phyloP scores from a whole-genome alignment of 1,139 yeast species.

The Entelexis sorbosivorans region DNA sequence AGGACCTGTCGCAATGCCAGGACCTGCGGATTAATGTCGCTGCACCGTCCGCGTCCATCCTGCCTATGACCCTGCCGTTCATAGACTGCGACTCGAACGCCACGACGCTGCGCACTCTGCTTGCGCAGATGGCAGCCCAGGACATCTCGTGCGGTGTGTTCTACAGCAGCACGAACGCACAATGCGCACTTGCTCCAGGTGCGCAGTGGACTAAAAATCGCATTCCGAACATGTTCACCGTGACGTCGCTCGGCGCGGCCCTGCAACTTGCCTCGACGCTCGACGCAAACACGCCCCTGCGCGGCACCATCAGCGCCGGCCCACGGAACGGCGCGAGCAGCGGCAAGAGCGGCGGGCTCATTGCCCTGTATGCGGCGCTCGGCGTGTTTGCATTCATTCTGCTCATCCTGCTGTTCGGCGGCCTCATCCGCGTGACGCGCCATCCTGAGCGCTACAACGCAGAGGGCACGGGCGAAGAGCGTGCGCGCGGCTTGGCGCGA shows the following conservation, averaged over 20 bases:
- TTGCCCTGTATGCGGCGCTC: neutral
- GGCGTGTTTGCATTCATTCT: neutral
- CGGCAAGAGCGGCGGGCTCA: neutral
- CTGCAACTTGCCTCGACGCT: neutral
- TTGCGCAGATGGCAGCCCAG: neutral
- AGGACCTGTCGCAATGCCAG: neutral
- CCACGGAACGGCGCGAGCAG: neutral
- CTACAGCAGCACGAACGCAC: slow-evolving; percentile 1
- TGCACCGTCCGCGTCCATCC: no score
- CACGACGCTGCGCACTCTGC: neutral
- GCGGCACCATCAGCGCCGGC: neutral
- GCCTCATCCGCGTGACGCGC: neutral
- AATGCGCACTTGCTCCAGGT: slow-evolving; percentile 4
- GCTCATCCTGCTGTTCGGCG: neutral
- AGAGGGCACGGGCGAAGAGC: neutral
- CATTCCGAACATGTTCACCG: slow-evolving; percentile 12
- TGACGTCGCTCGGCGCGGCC: neutral
- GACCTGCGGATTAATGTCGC: neutral
- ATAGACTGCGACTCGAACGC: slow-evolving; percentile 9
- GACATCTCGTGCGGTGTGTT: slow-evolving; percentile 11
- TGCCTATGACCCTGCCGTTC: neutral
- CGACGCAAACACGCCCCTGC: neutral
- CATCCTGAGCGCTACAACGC: neutral
- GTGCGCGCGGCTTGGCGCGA: neutral
- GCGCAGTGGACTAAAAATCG: neutral